Conservation (phyloP, 371 early-diverging fungal genomes). For the Rhizomucor miehei region DNA sequence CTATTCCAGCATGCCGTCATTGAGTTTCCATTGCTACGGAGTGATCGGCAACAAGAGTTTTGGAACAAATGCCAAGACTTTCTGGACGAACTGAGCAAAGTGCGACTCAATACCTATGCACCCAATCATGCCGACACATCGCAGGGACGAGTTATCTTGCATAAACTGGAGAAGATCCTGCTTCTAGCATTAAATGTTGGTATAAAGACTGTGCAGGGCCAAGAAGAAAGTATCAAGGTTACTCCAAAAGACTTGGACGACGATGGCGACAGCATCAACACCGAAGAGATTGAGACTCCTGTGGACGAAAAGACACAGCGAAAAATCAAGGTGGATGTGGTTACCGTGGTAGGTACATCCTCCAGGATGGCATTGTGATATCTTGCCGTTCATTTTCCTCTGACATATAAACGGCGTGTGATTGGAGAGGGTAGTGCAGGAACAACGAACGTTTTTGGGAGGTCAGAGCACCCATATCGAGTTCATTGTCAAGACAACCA, state of each 20-base stretch:
- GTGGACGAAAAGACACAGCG: conserved; percentile 7
- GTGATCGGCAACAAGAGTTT: conserved; percentile 24
- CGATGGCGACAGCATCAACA: not conserved
- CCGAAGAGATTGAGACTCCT: not conserved
- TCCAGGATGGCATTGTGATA: too few species aligned
- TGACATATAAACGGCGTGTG: too few species aligned
- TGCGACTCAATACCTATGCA: conserved; percentile 27
- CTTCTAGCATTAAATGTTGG: conserved; percentile 32
- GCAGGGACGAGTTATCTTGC: conserved; percentile 30
- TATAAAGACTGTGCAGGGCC: conserved; percentile 39
- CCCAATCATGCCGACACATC: conserved; percentile 28
- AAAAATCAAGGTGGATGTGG: not conserved
- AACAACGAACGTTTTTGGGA: conserved; percentile 7
- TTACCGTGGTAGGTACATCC: too few species aligned
- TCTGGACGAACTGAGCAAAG: conserved; percentile 30
- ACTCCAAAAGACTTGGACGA: conserved; percentile 7
- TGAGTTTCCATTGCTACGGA: conserved; percentile 40
- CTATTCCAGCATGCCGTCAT: conserved; percentile 28
- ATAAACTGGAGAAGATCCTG: conserved; percentile 35
- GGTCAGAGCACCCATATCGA: conserved; percentile 26
- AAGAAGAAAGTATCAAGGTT: conserved; percentile 35
- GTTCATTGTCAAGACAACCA: conserved; percentile 32
- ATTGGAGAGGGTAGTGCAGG: conserved; percentile 11
- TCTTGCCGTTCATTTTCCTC: too few species aligned
- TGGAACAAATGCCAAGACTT: conserved; percentile 34